A percentile compares a stretch with the other conserved stretches of the same genome.
Evolutionary conservation across 306 rosid genomes (phyloP).

Genomic region (Morella rubra): DNA sequence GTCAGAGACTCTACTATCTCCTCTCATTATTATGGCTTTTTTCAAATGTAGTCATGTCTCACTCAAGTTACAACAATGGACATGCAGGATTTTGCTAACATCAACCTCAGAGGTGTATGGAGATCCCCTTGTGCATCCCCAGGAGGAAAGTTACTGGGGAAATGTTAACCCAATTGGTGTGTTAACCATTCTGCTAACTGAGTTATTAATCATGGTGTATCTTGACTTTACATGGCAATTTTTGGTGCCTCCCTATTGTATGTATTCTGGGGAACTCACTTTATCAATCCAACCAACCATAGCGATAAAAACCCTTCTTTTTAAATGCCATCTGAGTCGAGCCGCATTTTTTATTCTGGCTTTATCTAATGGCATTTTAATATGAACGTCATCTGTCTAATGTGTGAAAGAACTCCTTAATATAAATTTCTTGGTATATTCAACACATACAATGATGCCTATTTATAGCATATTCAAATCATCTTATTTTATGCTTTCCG

Average conservation of each 20-base stretch:
- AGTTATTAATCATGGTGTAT: neutral
- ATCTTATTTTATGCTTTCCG: neutral
- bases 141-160: slow-evolving; percentile 92
- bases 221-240: neutral
- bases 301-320: neutral
- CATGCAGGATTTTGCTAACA: slow-evolving; percentile 86
- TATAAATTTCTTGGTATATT: neutral
- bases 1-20: slow-evolving; percentile 28
- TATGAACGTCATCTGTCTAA: neutral
- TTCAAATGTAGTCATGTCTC: neutral
- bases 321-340: neutral
- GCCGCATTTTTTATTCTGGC: neutral
- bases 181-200: neutral
- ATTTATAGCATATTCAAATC: neutral
- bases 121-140: slow-evolving; percentile 95
- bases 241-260: neutral
- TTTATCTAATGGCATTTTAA: neutral
- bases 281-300: no score
- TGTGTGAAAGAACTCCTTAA: neutral
- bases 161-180: slow-evolving; percentile 96
- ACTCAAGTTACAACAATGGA: slow-evolving; percentile 11
- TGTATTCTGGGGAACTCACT: neutral
- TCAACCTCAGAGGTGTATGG: slow-evolving; percentile 98
- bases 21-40: neutral
- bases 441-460: neutral